Evolutionary conservation across 345 rosid species (phyloP), one percentile per base, ranked within the genome.

Genomic region (Pistacia atlantica): DNA sequence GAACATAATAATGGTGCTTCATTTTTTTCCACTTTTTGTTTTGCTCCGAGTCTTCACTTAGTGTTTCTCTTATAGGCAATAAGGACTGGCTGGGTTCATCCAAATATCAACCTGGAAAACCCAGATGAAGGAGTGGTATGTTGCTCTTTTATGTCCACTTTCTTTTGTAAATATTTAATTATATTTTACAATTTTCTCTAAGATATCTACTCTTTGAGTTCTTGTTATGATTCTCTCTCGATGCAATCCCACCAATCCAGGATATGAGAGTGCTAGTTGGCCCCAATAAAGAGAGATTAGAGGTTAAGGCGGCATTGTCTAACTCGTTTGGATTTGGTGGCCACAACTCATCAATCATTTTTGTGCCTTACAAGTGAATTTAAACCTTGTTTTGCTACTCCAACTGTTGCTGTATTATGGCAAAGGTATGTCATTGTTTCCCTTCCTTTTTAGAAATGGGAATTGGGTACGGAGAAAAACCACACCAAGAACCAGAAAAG

Each of bases 311-410:
- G 38, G 98, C 97, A 48, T 80, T 95, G 71, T 95, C 97, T 37
- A 95, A 93, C 76, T 93, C 98, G 10, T 95, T 95, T 64, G 98
- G 97, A 71, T 91, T 93, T 75, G 98, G 98, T 38, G 98, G 98
- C 76, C 98, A 95, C 85, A 95, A 95, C 86, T 92, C 98, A n/a
- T 93, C 98, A 9, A 93, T 95, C 75, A 82, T 95, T 81, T 91
- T 95, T 79, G 91, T 92, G n/a, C 98, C 98, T 17, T 90, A 87
- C 95, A 87, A 93, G 85, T 89, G 78, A 88, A 75, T 31, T 22
- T 56, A 63, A 45, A 69, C 55, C 64, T 56, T 31, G 3, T 59
- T 51, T 61, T 60, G 37, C 77, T 72, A 69, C 70, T 67, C 52
- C 35, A 12, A 54, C 77, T 7, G 9, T 54, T 65, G 28, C 61